Evolutionary conservation across 495 filamentous ascomycete genomes (phyloP), one percentile per base, ranked within the genome.

Genomic region (Zalerion maritima): DNA sequence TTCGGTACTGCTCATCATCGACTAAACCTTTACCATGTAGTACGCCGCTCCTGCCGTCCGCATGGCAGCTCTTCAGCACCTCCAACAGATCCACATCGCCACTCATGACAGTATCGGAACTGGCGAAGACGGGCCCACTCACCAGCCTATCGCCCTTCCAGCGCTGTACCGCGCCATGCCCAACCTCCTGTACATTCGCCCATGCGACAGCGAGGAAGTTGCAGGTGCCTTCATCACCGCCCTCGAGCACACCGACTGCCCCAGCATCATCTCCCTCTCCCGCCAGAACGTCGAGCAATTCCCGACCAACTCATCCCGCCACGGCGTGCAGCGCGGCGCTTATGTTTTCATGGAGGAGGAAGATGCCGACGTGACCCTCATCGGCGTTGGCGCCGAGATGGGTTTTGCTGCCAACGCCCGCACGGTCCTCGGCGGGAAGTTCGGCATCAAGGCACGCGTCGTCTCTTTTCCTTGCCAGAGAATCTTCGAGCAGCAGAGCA

Each of bases 21-120:
- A 18, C 2, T 12, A 10, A 27, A 27, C 25, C 11, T 27, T 8
- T 13, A 9, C 12, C 11, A 21, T 13, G 11, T 14, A 36, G 23
- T 67, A 67, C 20, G 69, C 69, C 6, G 69, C 71, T 0, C 67
- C 69, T 0, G 69, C 57, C 5, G 56, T 74, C 4, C 63, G 71
- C 15, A 73, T 75, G 66, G 66, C 64, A 7, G 69, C 71, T 7
- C 51, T 75, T 0, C 60, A 67, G 25, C 49, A 59, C 13, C 62
- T 74, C 19, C 67, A 67, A 24, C 43, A 55, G 8, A 70, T 75
- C 35, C 69, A 74, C 42, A 51, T 62, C 22, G 71, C 69, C 6
- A 75, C 71, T 0, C 71, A 75, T 45, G 67, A 75, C 51, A 61
- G 55, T 7, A 69, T 75, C 24, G 69, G 61, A 6, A 62, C 55